These are phyloP conservation scores for Cordyceps tenuipes DNA, from an alignment of 2,329 filamentous ascomycete genomes.

Conservation along the genomic window DNA sequence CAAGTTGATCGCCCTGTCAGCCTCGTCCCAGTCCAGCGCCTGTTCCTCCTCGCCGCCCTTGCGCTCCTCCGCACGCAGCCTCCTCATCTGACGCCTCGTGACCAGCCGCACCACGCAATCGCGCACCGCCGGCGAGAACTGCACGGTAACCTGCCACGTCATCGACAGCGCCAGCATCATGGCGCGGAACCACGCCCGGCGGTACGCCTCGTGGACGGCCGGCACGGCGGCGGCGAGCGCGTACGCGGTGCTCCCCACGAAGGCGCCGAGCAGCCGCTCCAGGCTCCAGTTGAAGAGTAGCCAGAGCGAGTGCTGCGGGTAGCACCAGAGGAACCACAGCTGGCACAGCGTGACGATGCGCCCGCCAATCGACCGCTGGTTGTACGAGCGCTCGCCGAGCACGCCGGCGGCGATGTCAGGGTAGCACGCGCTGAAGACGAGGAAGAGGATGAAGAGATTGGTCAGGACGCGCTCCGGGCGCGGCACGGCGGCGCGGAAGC, in stretches of 20 bases:
- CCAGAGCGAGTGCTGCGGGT: slow-evolving; percentile 14
- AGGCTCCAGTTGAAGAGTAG: slow-evolving; percentile 18
- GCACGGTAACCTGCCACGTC: slow-evolving; percentile 15
- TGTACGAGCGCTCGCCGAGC: slow-evolving; percentile 16
- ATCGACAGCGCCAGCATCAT: slow-evolving; percentile 17
- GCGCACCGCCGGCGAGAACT: slow-evolving; percentile 14
- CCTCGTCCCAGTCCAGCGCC: slow-evolving; percentile 12
- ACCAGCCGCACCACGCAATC: slow-evolving; percentile 14
- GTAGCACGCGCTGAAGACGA: slow-evolving; percentile 15
- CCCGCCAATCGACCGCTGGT: slow-evolving; percentile 17
- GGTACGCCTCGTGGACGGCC: slow-evolving; percentile 13
- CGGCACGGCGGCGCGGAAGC: slow-evolving; percentile 13
- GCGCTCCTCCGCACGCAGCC: not conserved
- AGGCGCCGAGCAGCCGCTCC: slow-evolving; percentile 15
- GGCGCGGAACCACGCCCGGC: slow-evolving; percentile 14
- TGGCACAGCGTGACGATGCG: slow-evolving; percentile 15
- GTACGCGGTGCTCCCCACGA: slow-evolving; percentile 17
- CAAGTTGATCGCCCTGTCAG: slow-evolving; percentile 10
- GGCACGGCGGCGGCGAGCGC: slow-evolving; percentile 15
- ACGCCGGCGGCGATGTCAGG: slow-evolving; percentile 16
- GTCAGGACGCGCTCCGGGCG: slow-evolving; percentile 12
- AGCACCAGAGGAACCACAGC: slow-evolving; percentile 15
- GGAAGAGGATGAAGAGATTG: slow-evolving; percentile 16
- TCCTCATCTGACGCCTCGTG: slow-evolving; percentile 13
- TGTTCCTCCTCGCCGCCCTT: not conserved